Base-by-base conservation (phyloP, 73 alveolate genomes). In the Paramecium octaurelia region DNA sequence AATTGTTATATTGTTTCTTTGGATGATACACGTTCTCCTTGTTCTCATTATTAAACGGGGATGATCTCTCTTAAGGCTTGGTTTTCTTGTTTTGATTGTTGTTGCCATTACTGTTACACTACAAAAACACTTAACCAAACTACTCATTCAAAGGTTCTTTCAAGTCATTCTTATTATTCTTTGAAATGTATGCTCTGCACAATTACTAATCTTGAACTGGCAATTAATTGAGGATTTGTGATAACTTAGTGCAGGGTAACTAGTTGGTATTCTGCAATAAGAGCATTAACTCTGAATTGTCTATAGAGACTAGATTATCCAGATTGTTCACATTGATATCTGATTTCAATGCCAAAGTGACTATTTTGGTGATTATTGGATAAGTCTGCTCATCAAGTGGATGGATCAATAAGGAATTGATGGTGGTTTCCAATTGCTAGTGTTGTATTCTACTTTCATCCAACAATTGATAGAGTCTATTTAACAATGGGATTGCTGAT, bases 131-230 rank as follows among this genome's bases (percentile, higher is more conserved):
- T 80, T 46, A 14, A 18, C 91, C 91, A 80, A 80, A 80, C 29
- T 80, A 80, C 29, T 80, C 91, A 44, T 80, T 80, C 42, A 80
- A 48, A 11, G 91, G 91, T 48, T 80, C 91, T 48, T 80, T 80
- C 16, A 80, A 44, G 16, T 80, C 91, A 44, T 80, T 80, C 44
- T 46, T 80, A 48, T 21, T 80, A 80, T 80, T 80, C 75, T 80
- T 80, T 35, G 18, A 38, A 14, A 80, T 46, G 24, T 80, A 80
- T n/a, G 18, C 5, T 16, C 16, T 46, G 40, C 38, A 40, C 9
- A 42, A 11, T 18, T 80, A 18, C 10, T 80, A 24, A 14, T 42
- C 43, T 48, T 80, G 11, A 23, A 4, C 5, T 6, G 46, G 12
- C 27, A 80, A 80, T 80, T 2, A 21, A 42, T 27, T 35, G 5